Evolutionary conservation across 495 filamentous ascomycete species (phyloP), one percentile per base, ranked within the genome.

Genomic region (Schizothecium vesticola): DNA sequence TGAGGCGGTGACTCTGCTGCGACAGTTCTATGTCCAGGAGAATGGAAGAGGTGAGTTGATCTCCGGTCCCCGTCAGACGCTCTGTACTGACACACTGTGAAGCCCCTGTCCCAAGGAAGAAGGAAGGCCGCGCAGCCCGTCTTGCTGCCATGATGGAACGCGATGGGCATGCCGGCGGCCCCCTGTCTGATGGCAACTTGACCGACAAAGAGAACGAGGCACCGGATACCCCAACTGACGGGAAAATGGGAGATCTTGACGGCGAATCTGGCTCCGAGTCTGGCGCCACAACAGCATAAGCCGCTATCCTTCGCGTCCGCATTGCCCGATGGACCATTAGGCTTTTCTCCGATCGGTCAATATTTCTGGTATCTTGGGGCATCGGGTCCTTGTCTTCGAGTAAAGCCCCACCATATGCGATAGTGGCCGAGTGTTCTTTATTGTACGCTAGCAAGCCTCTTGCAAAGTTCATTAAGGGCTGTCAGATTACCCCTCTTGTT

Each of bases 11-110:
- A 93, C 94, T 79, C 74, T 97, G 68, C 82, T 98, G 68, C 85
- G 96, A 65, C 88, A 92, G 65, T 99, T 99, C 77, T 99, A 99
- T 76, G 89, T 97, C 19, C 96, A 98, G 80, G 92, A 98, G 76
- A 99, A 99, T 78, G 90, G 89, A 60, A 89, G 92, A 83, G 91
- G 91, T 91, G 79, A 67, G 77, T 69, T 29, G 57, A 60, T 62
- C 22, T 64, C 26, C 21, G 23, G 29, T 64, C 3, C 16, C 16
- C 21, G 1, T 51, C 25, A n/a, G 21, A 0, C 56, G 31, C 6
- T 61, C 24, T 22, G 23, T 57, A 51, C 61, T 65, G 5, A 69
- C 24, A n/a, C 24, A 26, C 12, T 8, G 7, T 22, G n/a, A 57
- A 84, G 82, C 82, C 3, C 82, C 82, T 8, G 80, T 83, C 24